phyloP scores from a whole-genome alignment of 768 basidiomycete species.

The Crassisporium funariophilum region DNA sequence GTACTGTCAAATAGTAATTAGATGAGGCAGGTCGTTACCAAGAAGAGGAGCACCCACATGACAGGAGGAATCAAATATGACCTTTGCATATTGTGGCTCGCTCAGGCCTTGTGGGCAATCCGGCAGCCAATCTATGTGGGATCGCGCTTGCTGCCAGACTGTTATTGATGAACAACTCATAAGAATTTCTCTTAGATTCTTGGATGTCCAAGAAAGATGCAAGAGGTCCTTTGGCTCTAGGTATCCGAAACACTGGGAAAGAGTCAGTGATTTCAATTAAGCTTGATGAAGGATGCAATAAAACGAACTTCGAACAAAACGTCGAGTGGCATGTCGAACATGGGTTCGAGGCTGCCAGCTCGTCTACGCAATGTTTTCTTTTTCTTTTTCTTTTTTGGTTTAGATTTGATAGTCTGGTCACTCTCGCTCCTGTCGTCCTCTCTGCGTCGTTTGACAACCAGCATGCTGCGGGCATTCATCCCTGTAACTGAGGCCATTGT shows the following conservation, averaged over 20 bases:
- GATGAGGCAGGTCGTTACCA: too few species aligned
- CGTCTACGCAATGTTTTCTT: too few species aligned
- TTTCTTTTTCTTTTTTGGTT: constrained; percentile 5
- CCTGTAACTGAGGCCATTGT: background rate
- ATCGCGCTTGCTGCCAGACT: constrained; percentile 25
- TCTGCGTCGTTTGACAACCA: too few species aligned
- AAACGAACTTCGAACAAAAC: background rate
- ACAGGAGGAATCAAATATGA: constrained; percentile 26
- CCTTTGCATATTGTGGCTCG: constrained; percentile 29
- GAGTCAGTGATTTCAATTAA: background rate
- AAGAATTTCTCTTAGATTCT: constrained; percentile 26
- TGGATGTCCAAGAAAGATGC: constrained; percentile 41
- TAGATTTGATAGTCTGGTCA: background rate
- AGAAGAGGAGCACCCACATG: constrained; percentile 24
- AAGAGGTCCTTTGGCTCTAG: constrained; percentile 39
- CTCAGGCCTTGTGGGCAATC: constrained; percentile 25
- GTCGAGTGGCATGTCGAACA: constrained; percentile 7
- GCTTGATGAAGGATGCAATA: background rate
- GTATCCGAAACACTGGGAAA: constrained; percentile 36
- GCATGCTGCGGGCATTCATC: too few species aligned
- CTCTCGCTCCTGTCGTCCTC: too few species aligned
- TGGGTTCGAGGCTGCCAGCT: constrained; percentile 4
- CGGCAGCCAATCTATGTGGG: constrained; percentile 27
- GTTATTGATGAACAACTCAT: constrained; percentile 24
- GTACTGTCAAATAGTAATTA: background rate